phyloP scores from a whole-genome alignment of 164 flowering plant genomes.

The Liquidambar formosana region DNA sequence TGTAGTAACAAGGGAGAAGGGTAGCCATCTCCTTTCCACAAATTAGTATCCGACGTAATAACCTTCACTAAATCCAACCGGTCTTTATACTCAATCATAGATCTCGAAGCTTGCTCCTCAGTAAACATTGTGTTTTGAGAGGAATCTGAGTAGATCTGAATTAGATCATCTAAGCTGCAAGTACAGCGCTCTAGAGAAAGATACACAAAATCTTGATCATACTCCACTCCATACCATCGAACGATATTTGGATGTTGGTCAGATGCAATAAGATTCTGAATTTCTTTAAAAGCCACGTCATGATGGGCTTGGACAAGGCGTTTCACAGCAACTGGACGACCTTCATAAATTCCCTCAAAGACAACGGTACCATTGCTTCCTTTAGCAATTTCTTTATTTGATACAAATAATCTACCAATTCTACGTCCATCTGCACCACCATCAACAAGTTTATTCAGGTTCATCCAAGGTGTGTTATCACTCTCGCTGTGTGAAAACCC shows the following conservation, averaged over 20 bases:
- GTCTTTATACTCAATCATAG: conserved; percentile 26
- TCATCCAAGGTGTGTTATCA: conserved; percentile 12
- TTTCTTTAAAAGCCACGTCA: conserved; percentile 84
- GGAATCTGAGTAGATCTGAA: conserved; percentile 28
- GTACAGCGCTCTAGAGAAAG: conserved; percentile 84
- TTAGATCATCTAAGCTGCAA: conserved; percentile 60
- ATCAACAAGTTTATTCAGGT: conserved; percentile 26
- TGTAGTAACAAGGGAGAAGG: conserved; percentile 43
- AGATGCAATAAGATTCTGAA: conserved; percentile 86
- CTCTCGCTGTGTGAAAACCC: conserved; percentile 9
- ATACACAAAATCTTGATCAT: conserved; percentile 85
- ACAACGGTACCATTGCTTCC: conserved; percentile 96
- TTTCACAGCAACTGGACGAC: conserved; percentile 88
- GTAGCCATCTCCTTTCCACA: conserved; percentile 46
- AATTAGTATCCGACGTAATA: conserved; percentile 21
- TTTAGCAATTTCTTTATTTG: conserved; percentile 74
- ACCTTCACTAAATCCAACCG: conserved; percentile 30
- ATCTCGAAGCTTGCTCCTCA: conserved; percentile 14
- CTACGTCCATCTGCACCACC: conserved; percentile 41
- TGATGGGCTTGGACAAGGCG: conserved; percentile 82
- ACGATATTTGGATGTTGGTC: conserved; percentile 91
- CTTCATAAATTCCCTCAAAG: conserved; percentile 77
- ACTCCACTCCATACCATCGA: conserved; percentile 84
- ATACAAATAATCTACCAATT: conserved; percentile 66
- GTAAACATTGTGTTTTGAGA: conserved; percentile 1